Evolutionary conservation across 2,329 filamentous ascomycete species (phyloP).

Genomic region (Sodiomyces alkalinus): DNA sequence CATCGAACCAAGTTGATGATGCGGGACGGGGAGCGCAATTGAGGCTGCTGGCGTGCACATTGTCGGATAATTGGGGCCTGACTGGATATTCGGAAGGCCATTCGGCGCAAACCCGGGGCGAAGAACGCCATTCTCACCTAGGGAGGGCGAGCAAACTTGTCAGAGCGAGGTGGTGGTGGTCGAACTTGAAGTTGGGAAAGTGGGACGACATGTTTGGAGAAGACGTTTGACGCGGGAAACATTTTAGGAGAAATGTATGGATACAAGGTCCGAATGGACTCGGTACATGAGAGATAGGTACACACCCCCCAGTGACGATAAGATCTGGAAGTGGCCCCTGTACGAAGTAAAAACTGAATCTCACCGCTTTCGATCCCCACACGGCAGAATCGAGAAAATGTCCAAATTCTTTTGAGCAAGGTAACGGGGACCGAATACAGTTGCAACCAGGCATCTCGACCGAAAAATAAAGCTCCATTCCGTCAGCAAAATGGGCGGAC

Average conservation of each 20-base stretch:
- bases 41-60: constrained; percentile 22
- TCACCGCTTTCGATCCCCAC: constrained; percentile 8
- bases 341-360: constrained; percentile 6
- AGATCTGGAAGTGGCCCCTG: not conserved
- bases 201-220: too few species aligned
- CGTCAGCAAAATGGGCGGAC: constrained; percentile 32
- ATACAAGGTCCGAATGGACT: constrained; percentile 2
- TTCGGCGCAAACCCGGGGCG: constrained; percentile 24
- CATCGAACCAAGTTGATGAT: constrained; percentile 24
- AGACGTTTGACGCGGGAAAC: too few species aligned
- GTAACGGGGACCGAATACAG: not conserved
- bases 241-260: too few species aligned
- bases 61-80: constrained; percentile 32
- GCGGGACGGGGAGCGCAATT: constrained; percentile 16
- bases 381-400: constrained; percentile 9
- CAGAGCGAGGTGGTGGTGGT: not conserved
- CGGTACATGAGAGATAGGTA: not conserved
- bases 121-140: constrained; percentile 23
- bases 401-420: constrained; percentile 1
- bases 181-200: not conserved
- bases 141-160: not conserved
- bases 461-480: not conserved
- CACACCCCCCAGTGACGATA: not conserved
- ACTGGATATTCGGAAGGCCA: constrained; percentile 21
- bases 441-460: not conserved